A percentile compares a stretch with the other conserved stretches of the same genome.
phyloP scores from a whole-genome alignment of 177 flowering plant genomes.

The Vitis hybrid region DNA sequence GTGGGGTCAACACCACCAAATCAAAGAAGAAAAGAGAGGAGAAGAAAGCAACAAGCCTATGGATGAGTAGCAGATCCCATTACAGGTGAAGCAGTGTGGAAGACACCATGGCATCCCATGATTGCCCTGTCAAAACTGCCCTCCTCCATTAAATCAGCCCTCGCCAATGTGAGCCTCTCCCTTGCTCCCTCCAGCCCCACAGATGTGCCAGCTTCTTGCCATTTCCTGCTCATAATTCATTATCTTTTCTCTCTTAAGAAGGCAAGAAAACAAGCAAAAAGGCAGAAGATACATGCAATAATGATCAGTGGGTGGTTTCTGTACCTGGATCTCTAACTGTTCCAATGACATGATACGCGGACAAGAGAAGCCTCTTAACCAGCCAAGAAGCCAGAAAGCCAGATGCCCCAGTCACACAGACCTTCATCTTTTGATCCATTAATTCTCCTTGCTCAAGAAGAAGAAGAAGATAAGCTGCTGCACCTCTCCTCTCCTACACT shows the following conservation, averaged over 20 bases:
- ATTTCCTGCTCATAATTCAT: constrained; percentile 38
- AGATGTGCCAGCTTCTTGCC: constrained; percentile 64
- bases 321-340: constrained; percentile 85
- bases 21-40: not conserved
- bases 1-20: not conserved
- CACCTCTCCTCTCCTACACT: too few relatives aligned
- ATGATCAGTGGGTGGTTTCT: not conserved
- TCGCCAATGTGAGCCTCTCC: constrained; percentile 71
- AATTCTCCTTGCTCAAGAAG: constrained; percentile 3
- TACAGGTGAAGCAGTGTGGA: constrained; percentile 93
- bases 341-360: constrained; percentile 66
- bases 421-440: constrained; percentile 47
- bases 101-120: constrained; percentile 78
- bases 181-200: constrained; percentile 84
- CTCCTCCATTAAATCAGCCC: constrained; percentile 71
- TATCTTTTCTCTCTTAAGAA: not conserved
- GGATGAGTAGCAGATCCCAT: constrained; percentile 54
- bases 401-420: constrained; percentile 92
- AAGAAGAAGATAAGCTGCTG: not conserved
- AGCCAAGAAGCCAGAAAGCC: constrained; percentile 86
- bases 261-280: not conserved
- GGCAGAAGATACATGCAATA: not conserved
- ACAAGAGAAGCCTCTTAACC: constrained; percentile 52
- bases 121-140: constrained; percentile 87
- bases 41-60: constrained; percentile 37